A percentile compares a stretch with the other conserved stretches of the same genome.
Conservation (phyloP, 2,329 filamentous ascomycete species). For the Amphichorda felina region DNA sequence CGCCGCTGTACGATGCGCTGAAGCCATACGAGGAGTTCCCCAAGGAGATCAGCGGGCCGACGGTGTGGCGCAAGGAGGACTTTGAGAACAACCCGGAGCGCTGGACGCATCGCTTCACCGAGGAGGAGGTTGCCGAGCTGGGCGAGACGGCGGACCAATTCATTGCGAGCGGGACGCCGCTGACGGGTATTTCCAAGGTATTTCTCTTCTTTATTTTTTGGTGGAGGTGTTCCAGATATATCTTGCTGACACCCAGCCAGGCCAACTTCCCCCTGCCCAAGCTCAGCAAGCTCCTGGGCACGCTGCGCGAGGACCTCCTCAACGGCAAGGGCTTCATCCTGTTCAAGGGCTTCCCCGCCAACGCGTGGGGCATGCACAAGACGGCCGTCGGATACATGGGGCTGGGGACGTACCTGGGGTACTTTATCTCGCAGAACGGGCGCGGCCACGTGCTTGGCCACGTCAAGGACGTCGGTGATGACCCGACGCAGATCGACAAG, state of each 20-base stretch:
- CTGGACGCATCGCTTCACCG: slow-evolving; percentile 62
- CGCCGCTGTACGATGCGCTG: slow-evolving; percentile 54
- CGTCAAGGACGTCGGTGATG: slow-evolving; percentile 80
- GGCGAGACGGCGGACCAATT: slow-evolving; percentile 57
- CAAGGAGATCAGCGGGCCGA: slow-evolving; percentile 56
- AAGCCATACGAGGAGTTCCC: slow-evolving; percentile 60
- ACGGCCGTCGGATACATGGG: slow-evolving; percentile 86
- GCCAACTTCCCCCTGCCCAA: slow-evolving; percentile 30
- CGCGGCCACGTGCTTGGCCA: slow-evolving; percentile 78
- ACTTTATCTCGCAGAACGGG: slow-evolving; percentile 80
- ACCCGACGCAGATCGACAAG: slow-evolving; percentile 68
- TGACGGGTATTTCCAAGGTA: slow-evolving; percentile 49
- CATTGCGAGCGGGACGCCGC: slow-evolving; percentile 47
- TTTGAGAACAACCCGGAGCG: slow-evolving; percentile 50
- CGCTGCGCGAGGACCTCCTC: slow-evolving; percentile 34
- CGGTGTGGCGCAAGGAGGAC: slow-evolving; percentile 59
- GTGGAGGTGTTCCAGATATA: not conserved
- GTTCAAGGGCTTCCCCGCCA: slow-evolving; percentile 74
- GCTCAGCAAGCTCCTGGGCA: slow-evolving; percentile 20
- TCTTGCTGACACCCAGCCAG: slow-evolving; percentile 8
- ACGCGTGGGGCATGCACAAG: slow-evolving; percentile 66
- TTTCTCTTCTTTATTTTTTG: not conserved
- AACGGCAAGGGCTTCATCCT: slow-evolving; percentile 84
- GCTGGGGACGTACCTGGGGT: slow-evolving; percentile 72
- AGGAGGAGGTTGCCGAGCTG: slow-evolving; percentile 55